Conservation (phyloP, 352 stramenopile species). For the Phytophthora tentaculata region DNA sequence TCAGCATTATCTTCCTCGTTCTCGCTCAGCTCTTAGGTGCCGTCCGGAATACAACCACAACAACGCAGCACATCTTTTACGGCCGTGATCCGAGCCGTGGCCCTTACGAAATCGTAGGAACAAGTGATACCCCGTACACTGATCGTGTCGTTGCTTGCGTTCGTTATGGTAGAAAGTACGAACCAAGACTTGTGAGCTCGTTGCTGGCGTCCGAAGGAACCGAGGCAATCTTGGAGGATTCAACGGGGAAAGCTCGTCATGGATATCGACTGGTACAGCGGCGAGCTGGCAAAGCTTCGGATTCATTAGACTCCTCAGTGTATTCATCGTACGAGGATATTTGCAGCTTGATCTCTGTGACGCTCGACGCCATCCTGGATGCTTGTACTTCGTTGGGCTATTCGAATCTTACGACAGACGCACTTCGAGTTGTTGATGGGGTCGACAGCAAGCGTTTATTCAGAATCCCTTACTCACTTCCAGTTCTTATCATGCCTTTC, state of each 20-base stretch:
- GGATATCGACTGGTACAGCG: slow-evolving; percentile 19
- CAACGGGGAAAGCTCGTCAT: slow-evolving; percentile 18
- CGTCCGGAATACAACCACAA: slow-evolving; percentile 24
- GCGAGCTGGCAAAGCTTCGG: neutral
- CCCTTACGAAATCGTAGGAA: slow-evolving; percentile 28
- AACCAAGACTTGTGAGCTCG: slow-evolving; percentile 29
- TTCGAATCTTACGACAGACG: slow-evolving; percentile 25
- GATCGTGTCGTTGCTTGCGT: slow-evolving; percentile 52
- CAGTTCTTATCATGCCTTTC: slow-evolving; percentile 20
- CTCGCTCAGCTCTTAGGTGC: slow-evolving; percentile 40
- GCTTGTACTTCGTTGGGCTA: slow-evolving; percentile 21
- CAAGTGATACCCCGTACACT: slow-evolving; percentile 54
- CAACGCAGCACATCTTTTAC: slow-evolving; percentile 2
- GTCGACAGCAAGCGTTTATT: slow-evolving; percentile 19
- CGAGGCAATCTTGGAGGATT: slow-evolving; percentile 23
- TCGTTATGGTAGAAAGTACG: slow-evolving; percentile 27
- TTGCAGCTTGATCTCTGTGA: slow-evolving; percentile 24
- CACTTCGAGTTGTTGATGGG: slow-evolving; percentile 21
- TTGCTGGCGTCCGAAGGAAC: slow-evolving; percentile 35
- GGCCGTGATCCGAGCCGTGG: slow-evolving; percentile 16
- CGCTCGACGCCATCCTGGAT: slow-evolving; percentile 27
- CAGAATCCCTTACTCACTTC: slow-evolving; percentile 19
- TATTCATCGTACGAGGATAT: slow-evolving; percentile 3
- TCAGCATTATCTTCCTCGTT: slow-evolving; percentile 34
- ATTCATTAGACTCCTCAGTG: slow-evolving; percentile 8